phyloP scores from a whole-genome alignment of 148 eudicot species.

The Bassia scoparia region DNA sequence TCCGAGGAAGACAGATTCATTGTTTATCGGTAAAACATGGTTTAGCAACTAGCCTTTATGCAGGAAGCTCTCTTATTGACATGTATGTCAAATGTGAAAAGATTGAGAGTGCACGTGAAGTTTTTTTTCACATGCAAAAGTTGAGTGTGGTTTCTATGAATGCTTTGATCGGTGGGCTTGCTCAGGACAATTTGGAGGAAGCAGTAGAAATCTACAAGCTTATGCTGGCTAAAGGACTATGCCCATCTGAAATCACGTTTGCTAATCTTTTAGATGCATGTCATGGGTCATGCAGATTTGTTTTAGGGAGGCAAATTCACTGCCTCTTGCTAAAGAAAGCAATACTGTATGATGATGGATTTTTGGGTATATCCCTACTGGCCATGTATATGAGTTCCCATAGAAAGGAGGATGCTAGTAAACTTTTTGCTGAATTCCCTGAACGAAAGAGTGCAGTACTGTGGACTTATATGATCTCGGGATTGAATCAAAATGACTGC shows the following conservation, averaged over 20 bases:
- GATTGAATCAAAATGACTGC: slow-evolving; percentile 57
- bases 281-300: slow-evolving; percentile 29
- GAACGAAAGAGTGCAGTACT: slow-evolving; percentile 55
- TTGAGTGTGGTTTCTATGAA: slow-evolving; percentile 60
- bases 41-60: slow-evolving; percentile 60
- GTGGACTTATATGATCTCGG: slow-evolving; percentile 90
- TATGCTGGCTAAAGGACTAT: slow-evolving; percentile 54
- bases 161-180: slow-evolving; percentile 75
- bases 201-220: slow-evolving; percentile 48
- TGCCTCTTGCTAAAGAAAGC: slow-evolving; percentile 56
- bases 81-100: slow-evolving; percentile 85
- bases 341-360: slow-evolving; percentile 44
- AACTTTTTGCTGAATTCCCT: slow-evolving; percentile 64
- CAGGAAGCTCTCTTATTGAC: slow-evolving; percentile 89
- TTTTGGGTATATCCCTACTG: slow-evolving; percentile 69
- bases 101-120: slow-evolving; percentile 42
- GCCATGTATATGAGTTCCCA: slow-evolving; percentile 60
- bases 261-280: slow-evolving; percentile 72
- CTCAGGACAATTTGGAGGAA: slow-evolving; percentile 42
- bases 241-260: slow-evolving; percentile 77
- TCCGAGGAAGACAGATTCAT: slow-evolving; percentile 60
- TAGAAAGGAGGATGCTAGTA: slow-evolving; percentile 41
- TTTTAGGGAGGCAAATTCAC: slow-evolving; percentile 74
- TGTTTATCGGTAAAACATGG: slow-evolving; percentile 62
- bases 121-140: slow-evolving; percentile 60